These are phyloP conservation scores for Phlyctochytrium bullatum DNA, from an alignment of 192 early-diverging fungal species.

Conservation along the genomic window DNA sequence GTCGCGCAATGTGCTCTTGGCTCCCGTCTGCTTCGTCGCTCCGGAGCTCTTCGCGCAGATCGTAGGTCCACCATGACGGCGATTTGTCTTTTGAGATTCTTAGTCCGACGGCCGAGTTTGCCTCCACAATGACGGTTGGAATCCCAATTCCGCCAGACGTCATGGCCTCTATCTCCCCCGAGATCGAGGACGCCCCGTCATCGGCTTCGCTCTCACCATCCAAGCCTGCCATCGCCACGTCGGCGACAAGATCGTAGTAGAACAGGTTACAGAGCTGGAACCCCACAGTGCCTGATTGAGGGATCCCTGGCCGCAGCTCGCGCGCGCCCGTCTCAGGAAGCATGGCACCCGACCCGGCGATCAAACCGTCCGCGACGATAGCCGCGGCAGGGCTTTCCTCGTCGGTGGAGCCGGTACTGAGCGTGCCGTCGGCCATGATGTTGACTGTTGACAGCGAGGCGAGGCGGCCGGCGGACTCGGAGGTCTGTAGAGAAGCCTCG, in stretches of 20 bases:
- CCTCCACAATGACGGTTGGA: not conserved
- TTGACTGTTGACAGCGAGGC: not conserved
- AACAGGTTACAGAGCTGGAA: conserved; percentile 1
- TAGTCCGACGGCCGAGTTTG: not conserved
- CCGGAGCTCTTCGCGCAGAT: not conserved
- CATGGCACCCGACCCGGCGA: not conserved
- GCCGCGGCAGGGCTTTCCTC: not conserved
- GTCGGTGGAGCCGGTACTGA: not conserved
- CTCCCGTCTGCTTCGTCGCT: not conserved
- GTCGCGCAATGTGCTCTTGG: not conserved
- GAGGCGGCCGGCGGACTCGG: not conserved
- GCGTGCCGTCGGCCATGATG: not conserved
- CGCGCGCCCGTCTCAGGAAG: not conserved
- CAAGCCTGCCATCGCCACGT: not conserved
- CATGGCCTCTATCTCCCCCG: not conserved
- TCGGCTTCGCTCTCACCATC: not conserved
- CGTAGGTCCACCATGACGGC: not conserved
- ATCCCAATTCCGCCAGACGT: not conserved
- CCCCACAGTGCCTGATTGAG: not conserved
- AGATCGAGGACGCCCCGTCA: not conserved
- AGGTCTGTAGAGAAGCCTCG: not conserved
- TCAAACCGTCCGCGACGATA: not conserved
- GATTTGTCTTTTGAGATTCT: not conserved
- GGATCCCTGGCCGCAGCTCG: not conserved
- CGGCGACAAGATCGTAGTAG: not conserved